Evolutionary conservation across 2,329 filamentous ascomycete genomes (phyloP), one percentile per base, ranked within the genome.

Genomic region (Aphanocladium album): DNA sequence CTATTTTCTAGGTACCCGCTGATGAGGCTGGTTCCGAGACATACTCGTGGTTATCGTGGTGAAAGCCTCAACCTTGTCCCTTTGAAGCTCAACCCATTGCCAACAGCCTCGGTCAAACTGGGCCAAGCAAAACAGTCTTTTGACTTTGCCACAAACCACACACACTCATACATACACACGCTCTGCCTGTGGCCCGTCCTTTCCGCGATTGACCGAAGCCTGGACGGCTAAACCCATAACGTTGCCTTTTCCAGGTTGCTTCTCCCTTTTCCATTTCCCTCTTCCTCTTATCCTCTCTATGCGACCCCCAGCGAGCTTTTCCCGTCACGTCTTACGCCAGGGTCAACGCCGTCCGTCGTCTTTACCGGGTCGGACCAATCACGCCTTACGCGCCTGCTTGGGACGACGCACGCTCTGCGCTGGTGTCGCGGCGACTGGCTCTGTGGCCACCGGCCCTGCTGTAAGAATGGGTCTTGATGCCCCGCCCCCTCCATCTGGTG

Each of bases 401-500:
- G 50, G 43, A 55, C 33, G 51, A 51, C 51, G 51, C 33, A 49
- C 27, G 19, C 16, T 50, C 39, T 14, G 30, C 35, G 51, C 53
- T 19, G 53, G 58, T 55, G 51, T 23, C 46, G 14, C 58, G 53
- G 58, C 39, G 51, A 55, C 53, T 55, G 59, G 59, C 52, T 52
- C 27, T 39, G 14, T 51, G 41, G 50, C 43, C 39, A 55, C 59
- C 49, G 52, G 45, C 45, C 45, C 21, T 35, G 23, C 51, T 27
- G 41, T 35, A 51, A 57, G 37, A 45, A 71, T 69, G 68, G 66
- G 65, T 67, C 67, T 63, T 41, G 64, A 60, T 72, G 71, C 73
- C 73, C 73, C 73, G 71, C 73, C 73, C 72, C 73, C 73, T 75
- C 73, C 70, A 71, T 70, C 70, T 55, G 45, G 27, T 50, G 23